These are phyloP conservation scores for Dittrichia graveolens DNA, from an alignment of 129 eudicot species.

Conservation along the genomic window DNA sequence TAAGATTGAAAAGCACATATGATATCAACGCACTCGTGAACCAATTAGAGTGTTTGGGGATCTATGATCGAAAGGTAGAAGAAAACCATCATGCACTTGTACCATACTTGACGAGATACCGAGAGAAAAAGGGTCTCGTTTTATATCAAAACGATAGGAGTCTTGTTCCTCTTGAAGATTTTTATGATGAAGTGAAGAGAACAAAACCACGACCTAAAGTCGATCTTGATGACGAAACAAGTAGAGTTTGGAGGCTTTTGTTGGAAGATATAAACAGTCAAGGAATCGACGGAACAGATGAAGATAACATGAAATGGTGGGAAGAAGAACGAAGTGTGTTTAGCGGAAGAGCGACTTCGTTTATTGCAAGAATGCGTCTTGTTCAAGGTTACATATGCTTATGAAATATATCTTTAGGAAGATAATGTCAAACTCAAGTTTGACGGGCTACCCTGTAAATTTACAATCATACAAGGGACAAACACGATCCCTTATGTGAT, in stretches of 20 bases:
- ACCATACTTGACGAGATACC: conserved; percentile 36
- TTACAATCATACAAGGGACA: not conserved
- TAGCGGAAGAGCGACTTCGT: conserved; percentile 78
- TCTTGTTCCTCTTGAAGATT: conserved; percentile 57
- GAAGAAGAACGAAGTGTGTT: conserved; percentile 88
- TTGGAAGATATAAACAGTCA: conserved; percentile 84
- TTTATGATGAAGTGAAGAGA: conserved; percentile 46
- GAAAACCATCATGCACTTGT: conserved; percentile 43
- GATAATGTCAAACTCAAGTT: not conserved
- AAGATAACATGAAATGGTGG: conserved; percentile 91
- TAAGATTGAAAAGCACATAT: conserved; percentile 39
- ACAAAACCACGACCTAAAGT: conserved; percentile 79
- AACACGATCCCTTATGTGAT: not conserved
- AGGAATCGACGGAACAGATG: conserved; percentile 91
- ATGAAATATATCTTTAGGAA: not conserved
- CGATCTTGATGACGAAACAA: conserved; percentile 95
- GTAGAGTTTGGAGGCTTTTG: conserved; percentile 85
- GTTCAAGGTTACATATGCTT: conserved; percentile 62
- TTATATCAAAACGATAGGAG: conserved; percentile 53
- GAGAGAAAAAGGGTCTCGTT: conserved; percentile 63
- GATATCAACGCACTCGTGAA: conserved; percentile 50
- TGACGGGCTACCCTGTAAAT: not conserved
- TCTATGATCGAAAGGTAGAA: conserved; percentile 38
- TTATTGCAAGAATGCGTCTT: conserved; percentile 96
- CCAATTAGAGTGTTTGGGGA: conserved; percentile 46